Conservation (phyloP, 371 early-diverging fungal genomes). For the Haplosporangium sp. region DNA sequence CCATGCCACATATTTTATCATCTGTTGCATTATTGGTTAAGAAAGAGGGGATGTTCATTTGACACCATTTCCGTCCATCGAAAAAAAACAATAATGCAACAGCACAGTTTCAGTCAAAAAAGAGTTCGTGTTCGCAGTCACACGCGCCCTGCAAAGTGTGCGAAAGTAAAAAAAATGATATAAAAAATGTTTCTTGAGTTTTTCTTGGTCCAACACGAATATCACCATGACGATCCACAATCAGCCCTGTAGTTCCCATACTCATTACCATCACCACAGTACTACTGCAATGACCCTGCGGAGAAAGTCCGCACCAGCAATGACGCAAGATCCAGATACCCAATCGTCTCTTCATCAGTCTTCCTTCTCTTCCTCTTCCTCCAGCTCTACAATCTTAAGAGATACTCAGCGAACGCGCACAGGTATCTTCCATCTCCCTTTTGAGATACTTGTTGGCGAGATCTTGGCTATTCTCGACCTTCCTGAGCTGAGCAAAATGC, state of each 20-base stretch:
- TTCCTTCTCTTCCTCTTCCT: too few relatives aligned
- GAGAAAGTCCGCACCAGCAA: not conserved
- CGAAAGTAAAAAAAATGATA: too few relatives aligned
- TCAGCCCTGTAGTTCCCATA: not conserved
- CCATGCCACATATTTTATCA: not conserved
- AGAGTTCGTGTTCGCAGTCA: too few relatives aligned
- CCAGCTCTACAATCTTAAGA: not conserved
- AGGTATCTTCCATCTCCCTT: constrained; percentile 19
- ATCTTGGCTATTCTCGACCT: constrained; percentile 23
- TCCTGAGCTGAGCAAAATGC: constrained; percentile 17
- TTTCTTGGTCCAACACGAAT: not conserved
- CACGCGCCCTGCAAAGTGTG: too few relatives aligned
- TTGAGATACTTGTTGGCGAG: constrained; percentile 41
- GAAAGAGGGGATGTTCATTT: too few relatives aligned
- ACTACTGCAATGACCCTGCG: not conserved
- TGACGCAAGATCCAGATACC: not conserved
- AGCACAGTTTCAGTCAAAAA: too few relatives aligned
- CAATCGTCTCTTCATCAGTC: not conserved
- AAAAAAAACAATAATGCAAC: too few relatives aligned
- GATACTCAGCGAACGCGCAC: not conserved
- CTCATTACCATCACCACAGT: not conserved
- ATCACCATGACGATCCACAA: not conserved
- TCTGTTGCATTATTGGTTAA: too few relatives aligned
- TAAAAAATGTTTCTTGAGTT: not conserved
- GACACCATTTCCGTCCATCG: too few relatives aligned